These are phyloP conservation scores for Mrakia blollopis DNA, from an alignment of 768 basidiomycete genomes.

Conservation along the genomic window DNA sequence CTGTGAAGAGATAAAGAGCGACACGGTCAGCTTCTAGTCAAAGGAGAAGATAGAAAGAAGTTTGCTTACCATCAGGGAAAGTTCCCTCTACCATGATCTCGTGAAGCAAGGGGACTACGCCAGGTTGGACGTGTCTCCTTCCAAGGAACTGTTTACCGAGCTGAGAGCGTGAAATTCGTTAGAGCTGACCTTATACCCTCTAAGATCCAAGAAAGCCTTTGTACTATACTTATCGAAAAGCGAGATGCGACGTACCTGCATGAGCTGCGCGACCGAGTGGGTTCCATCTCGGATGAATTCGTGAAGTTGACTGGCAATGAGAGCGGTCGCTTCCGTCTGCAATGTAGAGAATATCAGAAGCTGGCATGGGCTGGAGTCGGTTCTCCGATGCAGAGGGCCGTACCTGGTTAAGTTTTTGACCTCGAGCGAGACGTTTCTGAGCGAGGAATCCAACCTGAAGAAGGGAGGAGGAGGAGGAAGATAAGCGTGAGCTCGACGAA, in stretches of 20 bases:
- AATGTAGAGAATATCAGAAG: too few species aligned
- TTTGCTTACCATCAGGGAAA: slow-evolving; percentile 66
- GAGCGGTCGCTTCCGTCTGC: slow-evolving; percentile 78
- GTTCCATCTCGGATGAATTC: slow-evolving; percentile 78
- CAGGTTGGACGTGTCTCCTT: slow-evolving; percentile 77
- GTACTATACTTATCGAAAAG: neutral
- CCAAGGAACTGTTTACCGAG: slow-evolving; percentile 84
- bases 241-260: slow-evolving; percentile 51
- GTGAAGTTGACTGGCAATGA: slow-evolving; percentile 88
- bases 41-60: neutral
- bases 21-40: neutral
- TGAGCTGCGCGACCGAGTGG: slow-evolving; percentile 80
- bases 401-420: slow-evolving; percentile 77
- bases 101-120: slow-evolving; percentile 67
- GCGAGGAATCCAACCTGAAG: slow-evolving; percentile 66
- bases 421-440: slow-evolving; percentile 91
- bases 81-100: slow-evolving; percentile 94
- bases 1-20: neutral
- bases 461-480: slow-evolving; percentile 21
- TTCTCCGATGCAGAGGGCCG: too few species aligned
- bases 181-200: neutral
- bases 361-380: too few species aligned
- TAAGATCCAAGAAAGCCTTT: neutral
- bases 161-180: neutral
- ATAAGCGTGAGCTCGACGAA: slow-evolving; percentile 27